Base-by-base conservation (phyloP, 495 filamentous ascomycete genomes). In the Lasiosphaeriaceae sp. region DNA sequence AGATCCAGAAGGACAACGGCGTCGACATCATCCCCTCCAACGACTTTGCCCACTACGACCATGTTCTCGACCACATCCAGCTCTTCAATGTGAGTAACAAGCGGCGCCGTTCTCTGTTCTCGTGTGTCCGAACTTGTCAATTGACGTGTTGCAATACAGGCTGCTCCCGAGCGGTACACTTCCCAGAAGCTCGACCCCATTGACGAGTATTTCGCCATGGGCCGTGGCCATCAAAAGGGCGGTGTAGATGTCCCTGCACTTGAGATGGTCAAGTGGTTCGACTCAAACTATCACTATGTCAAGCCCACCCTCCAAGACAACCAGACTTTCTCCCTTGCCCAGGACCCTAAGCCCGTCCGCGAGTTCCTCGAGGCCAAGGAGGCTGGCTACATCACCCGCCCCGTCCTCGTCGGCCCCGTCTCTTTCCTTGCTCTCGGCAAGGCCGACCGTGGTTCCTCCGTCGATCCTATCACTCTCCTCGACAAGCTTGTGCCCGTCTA, bases 201-300 rank as follows among this genome's bases (percentile, higher is more conserved):
- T 66, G 94, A 97, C 78, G 89, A 94, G 74, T 97, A 95, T 87
- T 98, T 97, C 73, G 95, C 94, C 72, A 96, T 97, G 94, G 94
- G 95, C 68, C 87, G 94, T 84, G 94, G 94, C 73, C 92, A 90
- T 75, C 94, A 98, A 77, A 91, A 89, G 82, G 80, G 82, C 55
- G 90, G 86, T 63, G 83, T 98, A 62, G 94, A 98, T 79, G 94
- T 98, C 65, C 92, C 93, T 48, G 80, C 79, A 67, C 80, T 97
- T 73, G 94, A 98, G 82, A 98, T 98, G 94, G 94, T 98, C 53
- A 98, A 98, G 80, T 98, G 95, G 94, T 98, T 98, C 74, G 94
- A 98, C 83, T 96, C 90, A 63, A 98, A 98, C 87, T 98, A 98
- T 85, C 94, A 98, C 83, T 97, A 97, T 80, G 94, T 97, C 77